Conservation (phyloP, 2,329 filamentous ascomycete genomes). For the Talaromyces sp. region DNA sequence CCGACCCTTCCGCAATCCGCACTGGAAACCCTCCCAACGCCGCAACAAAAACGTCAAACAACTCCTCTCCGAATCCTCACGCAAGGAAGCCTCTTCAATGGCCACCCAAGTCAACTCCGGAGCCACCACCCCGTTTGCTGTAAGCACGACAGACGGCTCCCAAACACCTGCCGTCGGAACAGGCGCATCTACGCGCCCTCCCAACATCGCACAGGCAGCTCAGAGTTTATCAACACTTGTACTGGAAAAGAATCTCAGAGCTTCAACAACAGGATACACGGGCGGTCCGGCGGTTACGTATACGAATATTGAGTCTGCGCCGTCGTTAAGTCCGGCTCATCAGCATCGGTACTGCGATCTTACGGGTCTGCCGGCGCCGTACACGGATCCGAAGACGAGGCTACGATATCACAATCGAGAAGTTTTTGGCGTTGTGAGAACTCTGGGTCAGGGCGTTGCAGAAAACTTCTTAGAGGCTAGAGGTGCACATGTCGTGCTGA, state of each 20-base stretch:
- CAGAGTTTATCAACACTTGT: conserved; percentile 82
- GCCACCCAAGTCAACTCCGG: conserved; percentile 81
- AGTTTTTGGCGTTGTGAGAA: conserved; percentile 77
- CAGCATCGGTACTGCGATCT: conserved; percentile 92
- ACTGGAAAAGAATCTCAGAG: conserved; percentile 66
- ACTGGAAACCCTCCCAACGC: conserved; percentile 88
- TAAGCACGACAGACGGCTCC: conserved; percentile 36
- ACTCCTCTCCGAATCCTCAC: conserved; percentile 81
- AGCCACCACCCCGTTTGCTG: conserved; percentile 59
- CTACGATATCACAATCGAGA: conserved; percentile 90
- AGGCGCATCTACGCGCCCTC: conserved; percentile 43
- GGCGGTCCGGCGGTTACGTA: conserved; percentile 73
- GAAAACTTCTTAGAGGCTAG: conserved; percentile 87
- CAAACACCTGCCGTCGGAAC: conserved; percentile 42
- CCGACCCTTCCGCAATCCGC: conserved; percentile 83
- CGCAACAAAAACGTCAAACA: conserved; percentile 99
- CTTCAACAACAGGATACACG: conserved; percentile 28
- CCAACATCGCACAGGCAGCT: conserved; percentile 83
- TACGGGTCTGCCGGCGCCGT: conserved; percentile 84
- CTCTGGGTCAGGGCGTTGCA: conserved; percentile 71
- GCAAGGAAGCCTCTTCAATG: conserved; percentile 82
- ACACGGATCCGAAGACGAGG: conserved; percentile 91
- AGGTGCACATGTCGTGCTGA: conserved; percentile 87
- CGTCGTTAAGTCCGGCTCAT: conserved; percentile 70
- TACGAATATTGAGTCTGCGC: conserved; percentile 93